Evolutionary conservation across 75 land plant genomes (phyloP).

Genomic region (Isoetes taiwanensis): DNA sequence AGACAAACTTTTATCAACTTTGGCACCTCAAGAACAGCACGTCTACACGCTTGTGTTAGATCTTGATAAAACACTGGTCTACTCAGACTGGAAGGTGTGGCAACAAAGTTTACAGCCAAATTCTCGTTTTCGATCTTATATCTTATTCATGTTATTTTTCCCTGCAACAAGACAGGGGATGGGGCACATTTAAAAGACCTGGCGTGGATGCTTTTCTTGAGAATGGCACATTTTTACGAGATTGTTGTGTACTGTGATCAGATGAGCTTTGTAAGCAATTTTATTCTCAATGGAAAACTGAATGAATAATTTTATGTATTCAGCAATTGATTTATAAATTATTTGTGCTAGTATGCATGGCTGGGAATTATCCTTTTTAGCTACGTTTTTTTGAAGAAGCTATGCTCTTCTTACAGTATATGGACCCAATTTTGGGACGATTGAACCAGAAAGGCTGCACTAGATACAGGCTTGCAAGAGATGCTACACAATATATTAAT

Average conservation of each 20-base stretch:
- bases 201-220: constrained; percentile 93
- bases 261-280: constrained; percentile 55
- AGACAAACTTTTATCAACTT: constrained; percentile 88
- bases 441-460: constrained; percentile 71
- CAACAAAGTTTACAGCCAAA: no score
- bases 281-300: no score
- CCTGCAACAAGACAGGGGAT: constrained; percentile 85
- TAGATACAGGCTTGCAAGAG: constrained; percentile 56
- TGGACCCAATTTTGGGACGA: constrained; percentile 75
- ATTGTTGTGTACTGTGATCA: constrained; percentile 85
- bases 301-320: no score
- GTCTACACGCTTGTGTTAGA: constrained; percentile 87
- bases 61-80: constrained; percentile 79
- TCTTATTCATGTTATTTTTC: no score
- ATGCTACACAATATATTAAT: constrained; percentile 70
- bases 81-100: constrained; percentile 97
- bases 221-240: constrained; percentile 87
- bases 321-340: no score
- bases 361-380: background rate
- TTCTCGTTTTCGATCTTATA: no score
- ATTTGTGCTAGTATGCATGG: background rate
- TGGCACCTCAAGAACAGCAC: constrained; percentile 65
- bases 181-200: constrained; percentile 90
- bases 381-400: no score
- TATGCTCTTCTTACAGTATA: constrained; percentile 41